Conservation (phyloP, 768 basidiomycete species). For the Cubamyces lactineus region DNA sequence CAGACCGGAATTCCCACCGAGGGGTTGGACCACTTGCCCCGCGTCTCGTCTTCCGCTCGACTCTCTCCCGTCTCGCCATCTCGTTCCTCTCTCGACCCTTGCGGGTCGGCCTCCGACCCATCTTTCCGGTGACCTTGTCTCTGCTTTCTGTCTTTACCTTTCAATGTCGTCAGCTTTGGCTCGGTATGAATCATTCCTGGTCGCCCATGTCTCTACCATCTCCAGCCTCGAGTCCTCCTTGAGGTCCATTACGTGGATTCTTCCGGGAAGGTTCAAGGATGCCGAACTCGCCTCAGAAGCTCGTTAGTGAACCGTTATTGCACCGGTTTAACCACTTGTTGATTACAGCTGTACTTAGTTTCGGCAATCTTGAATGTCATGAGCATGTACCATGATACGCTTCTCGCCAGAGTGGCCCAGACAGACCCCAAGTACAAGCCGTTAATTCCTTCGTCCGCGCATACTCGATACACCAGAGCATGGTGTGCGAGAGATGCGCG, state of each 20-base stretch:
- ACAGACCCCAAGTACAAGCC: slow-evolving; percentile 71
- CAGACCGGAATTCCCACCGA: slow-evolving; percentile 21
- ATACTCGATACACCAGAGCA: slow-evolving; percentile 88
- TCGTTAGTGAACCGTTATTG: slow-evolving; percentile 57
- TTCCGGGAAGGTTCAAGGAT: slow-evolving; percentile 97
- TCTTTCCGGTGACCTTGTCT: not conserved
- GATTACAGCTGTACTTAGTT: slow-evolving; percentile 50
- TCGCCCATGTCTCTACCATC: slow-evolving; percentile 85
- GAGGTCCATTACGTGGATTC: slow-evolving; percentile 90
- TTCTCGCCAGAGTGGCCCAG: slow-evolving; percentile 71
- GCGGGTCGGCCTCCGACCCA: slow-evolving; percentile 24
- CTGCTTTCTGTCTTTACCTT: slow-evolving; percentile 24
- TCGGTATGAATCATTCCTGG: slow-evolving; percentile 80
- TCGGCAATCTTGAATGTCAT: slow-evolving; percentile 85
- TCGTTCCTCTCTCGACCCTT: slow-evolving; percentile 14
- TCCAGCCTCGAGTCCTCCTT: slow-evolving; percentile 87
- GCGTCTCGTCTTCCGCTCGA: slow-evolving; percentile 3
- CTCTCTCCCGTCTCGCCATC: slow-evolving; percentile 10
- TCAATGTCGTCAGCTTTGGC: slow-evolving; percentile 65
- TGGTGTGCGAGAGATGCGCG: slow-evolving; percentile 71
- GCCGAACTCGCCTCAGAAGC: slow-evolving; percentile 95
- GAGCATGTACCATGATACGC: slow-evolving; percentile 93
- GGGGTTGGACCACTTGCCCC: slow-evolving; percentile 1
- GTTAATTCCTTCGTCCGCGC: slow-evolving; percentile 73
- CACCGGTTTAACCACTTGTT: slow-evolving; percentile 14